These are phyloP conservation scores for Lathyrus tuberosus DNA, from an alignment of 306 rosid genomes.

Conservation along the genomic window DNA sequence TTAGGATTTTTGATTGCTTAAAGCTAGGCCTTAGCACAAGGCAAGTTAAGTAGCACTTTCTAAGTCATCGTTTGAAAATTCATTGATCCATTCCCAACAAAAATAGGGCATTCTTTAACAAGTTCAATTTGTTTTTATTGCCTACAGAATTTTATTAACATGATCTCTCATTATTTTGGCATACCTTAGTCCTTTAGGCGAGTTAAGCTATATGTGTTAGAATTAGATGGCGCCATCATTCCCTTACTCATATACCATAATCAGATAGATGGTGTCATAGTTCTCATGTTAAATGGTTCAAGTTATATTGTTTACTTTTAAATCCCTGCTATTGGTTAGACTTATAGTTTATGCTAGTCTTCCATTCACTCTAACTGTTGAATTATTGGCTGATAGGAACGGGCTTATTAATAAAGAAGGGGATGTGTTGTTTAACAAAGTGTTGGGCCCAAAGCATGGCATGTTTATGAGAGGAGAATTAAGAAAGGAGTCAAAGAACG, in stretches of 20 bases:
- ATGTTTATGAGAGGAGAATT: neutral
- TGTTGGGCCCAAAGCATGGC: neutral
- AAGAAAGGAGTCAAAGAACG: too few species aligned
- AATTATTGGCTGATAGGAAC: too few species aligned
- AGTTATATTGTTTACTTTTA: neutral
- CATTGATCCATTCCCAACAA: conserved; percentile 2
- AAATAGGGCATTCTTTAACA: neutral
- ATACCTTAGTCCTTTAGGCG: neutral
- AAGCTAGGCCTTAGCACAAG: conserved; percentile 13
- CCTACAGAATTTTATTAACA: conserved; percentile 7
- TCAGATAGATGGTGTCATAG: too few species aligned
- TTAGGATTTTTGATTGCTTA: conserved; percentile 22
- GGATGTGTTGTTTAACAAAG: neutral
- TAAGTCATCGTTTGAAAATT: conserved; percentile 7
- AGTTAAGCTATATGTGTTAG: neutral
- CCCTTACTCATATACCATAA: too few species aligned
- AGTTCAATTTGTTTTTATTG: neutral
- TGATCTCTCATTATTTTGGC: conserved; percentile 13
- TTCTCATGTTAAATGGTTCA: too few species aligned
- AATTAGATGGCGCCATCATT: neutral
- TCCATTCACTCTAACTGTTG: neutral
- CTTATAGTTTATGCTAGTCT: neutral
- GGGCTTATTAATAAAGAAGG: too few species aligned
- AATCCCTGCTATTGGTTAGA: neutral
- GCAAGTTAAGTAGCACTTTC: neutral